phyloP scores from a whole-genome alignment of 768 basidiomycete genomes.

The Lyophyllum decastes region DNA sequence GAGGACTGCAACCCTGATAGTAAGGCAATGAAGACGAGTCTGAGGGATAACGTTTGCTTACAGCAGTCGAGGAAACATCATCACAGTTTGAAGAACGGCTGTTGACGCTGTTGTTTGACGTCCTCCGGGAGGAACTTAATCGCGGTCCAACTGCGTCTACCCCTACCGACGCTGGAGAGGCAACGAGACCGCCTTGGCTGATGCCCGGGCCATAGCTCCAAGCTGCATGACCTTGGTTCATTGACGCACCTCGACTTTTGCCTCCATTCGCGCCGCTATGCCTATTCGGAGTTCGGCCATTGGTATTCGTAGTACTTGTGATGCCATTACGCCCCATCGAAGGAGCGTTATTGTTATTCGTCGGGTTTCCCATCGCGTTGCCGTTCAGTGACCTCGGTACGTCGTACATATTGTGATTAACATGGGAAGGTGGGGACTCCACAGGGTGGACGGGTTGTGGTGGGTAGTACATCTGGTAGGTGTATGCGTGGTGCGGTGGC shows the following conservation, averaged over 20 bases:
- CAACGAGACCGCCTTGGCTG: conserved; percentile 45
- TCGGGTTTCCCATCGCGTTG: conserved; percentile 18
- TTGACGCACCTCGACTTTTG: conserved; percentile 30
- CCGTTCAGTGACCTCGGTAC: conserved; percentile 28
- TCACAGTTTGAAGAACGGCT: conserved; percentile 63
- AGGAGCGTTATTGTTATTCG: conserved; percentile 23
- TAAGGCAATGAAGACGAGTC: not conserved
- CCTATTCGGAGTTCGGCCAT: conserved; percentile 31
- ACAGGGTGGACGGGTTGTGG: conserved; percentile 23
- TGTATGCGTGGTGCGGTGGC: conserved; percentile 30
- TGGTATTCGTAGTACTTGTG: conserved; percentile 27
- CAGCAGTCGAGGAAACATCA: conserved; percentile 75
- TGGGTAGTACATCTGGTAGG: conserved; percentile 31
- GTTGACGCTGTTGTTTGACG: conserved; percentile 49
- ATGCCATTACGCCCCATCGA: conserved; percentile 29
- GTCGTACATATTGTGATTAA: conserved; percentile 29
- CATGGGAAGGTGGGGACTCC: conserved; percentile 25
- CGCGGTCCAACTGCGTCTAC: conserved; percentile 67
- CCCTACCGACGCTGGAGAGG: conserved; percentile 27
- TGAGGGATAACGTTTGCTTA: conserved; percentile 41
- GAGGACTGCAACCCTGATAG: conserved; percentile 51
- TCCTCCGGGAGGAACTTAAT: conserved; percentile 55
- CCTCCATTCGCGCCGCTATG: conserved; percentile 31
- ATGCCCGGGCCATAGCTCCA: conserved; percentile 76
- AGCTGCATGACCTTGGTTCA: conserved; percentile 44